Base-by-base conservation (phyloP, 2,329 filamentous ascomycete genomes). In the Decorospora gaudefroyi region DNA sequence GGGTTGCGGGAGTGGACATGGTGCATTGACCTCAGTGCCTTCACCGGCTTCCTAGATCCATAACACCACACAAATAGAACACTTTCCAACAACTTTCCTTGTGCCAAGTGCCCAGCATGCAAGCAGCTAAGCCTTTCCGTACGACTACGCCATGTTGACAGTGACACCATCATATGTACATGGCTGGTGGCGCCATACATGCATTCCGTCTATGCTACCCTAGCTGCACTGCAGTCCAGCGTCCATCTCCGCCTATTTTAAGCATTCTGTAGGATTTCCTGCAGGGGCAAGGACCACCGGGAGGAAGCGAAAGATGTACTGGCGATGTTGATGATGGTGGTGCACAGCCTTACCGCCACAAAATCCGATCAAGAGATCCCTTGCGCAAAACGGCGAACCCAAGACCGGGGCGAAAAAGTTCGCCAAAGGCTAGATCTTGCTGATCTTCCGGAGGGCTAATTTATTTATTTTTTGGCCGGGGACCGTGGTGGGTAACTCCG, bases 171-270 rank as follows among this genome's bases (percentile, higher is more conserved):
- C 12, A 30, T 2, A 16, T 36, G 33, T 36, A 26, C 13, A 11
- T 36, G 22, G n/a, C n/a, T 26, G 18, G 13, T 29, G 35, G 25
- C 35, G 35, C 25, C 35, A 29, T 28, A 29, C 22, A 12, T 21
- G 25, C 35, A 36, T 36, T 2, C 2, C 27, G 33, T 23, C 17
- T 32, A 6, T 13, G 3, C 21, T 35, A n/a, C 21, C 13, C n/a
- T 22, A 18, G 21, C 13, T 13, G 33, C 33, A 27, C 22, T 27
- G 22, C 22, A 18, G n/a, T 27, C 5, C 13, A 26, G 22, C 25
- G 35, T 19, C 9, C 12, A n/a, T 38, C 25, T 29, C 26, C 12
- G 17, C 17, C 26, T 38, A 38, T 38, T 38, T 29, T 29, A 19
- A 17, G 35, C n/a, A 19, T 11, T 17, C n/a, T 38, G 11, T 17